Evolutionary conservation across 2,329 filamentous ascomycete species (phyloP), one percentile per base, ranked within the genome.

Genomic region (Diaporthe citriasiana): DNA sequence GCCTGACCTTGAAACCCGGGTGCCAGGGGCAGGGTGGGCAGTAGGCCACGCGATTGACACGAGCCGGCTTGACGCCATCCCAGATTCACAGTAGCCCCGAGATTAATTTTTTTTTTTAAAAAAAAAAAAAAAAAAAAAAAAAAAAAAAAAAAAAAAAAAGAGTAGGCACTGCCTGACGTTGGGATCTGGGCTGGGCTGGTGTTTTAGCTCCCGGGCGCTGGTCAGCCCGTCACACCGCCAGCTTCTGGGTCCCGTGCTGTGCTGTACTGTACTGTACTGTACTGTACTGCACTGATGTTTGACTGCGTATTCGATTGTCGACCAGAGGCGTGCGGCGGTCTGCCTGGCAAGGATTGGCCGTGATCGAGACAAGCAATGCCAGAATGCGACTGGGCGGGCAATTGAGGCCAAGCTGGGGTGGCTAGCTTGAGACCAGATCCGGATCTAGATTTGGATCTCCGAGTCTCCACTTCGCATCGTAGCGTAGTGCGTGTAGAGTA

Each of bases 391-490:
- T 66, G 60, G 60, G 60, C 60, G 60, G 60, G 42, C 42, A 35
- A 35, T 65, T 30, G 45, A 27, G 60, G 30, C 60, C 42, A 50
- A 7, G 60, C 60, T 66, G 66, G 51, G 66, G 47, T 55, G 47
- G 51, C 51, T 56, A 70, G 51, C 40, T 40, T 72, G 45, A 72
- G 56, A 65, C 56, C 50, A 60, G 65, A 73, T 70, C 65, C 47
- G 57, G 65, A 73, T 70, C 65, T 59, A 70, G 72, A 73, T 70
- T 60, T 63, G 72, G 42, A 70, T 70, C 55, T 70, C 55, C 72
- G 72, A 70, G 47, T 70, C 65, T n/a, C 65, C 55, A 69, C 63
- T 42, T 42, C n/a, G 25, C 45, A 59, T 53, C 53, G 45, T 70
- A 50, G 45, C 45, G 45, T n/a, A n/a, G 45, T n/a, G 19, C 7